Base-by-base conservation (phyloP, 1,284 basidiomycete species). In the Phylloboletellus chloephorus region DNA sequence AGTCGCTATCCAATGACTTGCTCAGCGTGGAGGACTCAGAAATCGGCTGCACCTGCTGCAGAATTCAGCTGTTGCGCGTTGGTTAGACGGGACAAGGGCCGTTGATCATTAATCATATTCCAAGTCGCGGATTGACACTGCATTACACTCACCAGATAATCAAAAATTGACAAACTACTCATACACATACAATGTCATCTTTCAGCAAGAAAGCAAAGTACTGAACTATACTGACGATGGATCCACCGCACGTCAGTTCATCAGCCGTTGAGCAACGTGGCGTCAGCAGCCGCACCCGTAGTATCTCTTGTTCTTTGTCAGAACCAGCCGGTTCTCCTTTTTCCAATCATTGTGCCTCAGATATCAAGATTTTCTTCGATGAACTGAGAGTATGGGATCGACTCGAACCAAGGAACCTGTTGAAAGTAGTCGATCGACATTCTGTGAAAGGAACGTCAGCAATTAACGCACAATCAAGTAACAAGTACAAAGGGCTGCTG, bases 1-100 rank as follows among this genome's bases (percentile, higher is more conserved):
- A 53, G 71, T 79, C 24, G 57, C 66, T 13, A 71, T 83, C 44
- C 54, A 44, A 39, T 66, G 41, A 64, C 39, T 37, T 41, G 31
- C 32, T 44, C 31, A 8, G 15, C 31, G 24, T 15, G 24, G 28
- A 13, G 24, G 17, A 28, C 13, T 26, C 25, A 24, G 13, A 41
- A 28, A 36, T 29, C 10, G 23, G 16, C 20, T 16, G 20, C 22
- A 34, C 30, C 32, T 25, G 26, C 16, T 24, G 15, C 16, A 26
- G 34, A 50, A 44, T 36, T 45, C 22, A 26, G 28, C 31, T 37
- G 31, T 37, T 42, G 20, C 19, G 29, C 30, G 25, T 25, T 36
- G 31, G 23, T 31, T 42, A 34, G 35, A 32, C 31, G 29, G 37
- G 13, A 17, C 15, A 29, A 33, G 19, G 39, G 6, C 33, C 47